Percentiles rank a stretch among this genome's conserved stretches.
phyloP scores from a whole-genome alignment of 805 yeast genomes.

The Kazachstania taianensis region DNA sequence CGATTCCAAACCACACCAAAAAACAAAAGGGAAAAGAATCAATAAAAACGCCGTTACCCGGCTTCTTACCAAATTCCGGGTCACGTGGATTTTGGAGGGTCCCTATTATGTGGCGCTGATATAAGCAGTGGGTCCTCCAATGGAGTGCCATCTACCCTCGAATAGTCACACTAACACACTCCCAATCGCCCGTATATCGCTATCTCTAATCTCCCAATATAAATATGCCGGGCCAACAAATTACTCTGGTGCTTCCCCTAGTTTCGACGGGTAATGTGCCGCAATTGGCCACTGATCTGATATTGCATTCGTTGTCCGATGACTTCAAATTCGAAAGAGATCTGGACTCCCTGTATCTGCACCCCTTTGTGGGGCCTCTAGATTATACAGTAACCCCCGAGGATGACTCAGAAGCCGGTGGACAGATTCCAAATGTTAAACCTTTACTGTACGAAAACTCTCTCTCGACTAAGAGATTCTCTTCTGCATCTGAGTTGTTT shows the following conservation, averaged over 20 bases:
- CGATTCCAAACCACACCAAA: no score
- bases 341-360: constrained; percentile 51
- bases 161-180: no score
- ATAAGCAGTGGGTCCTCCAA: no score
- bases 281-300: constrained; percentile 65
- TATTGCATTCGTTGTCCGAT: constrained; percentile 38
- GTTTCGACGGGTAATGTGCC: constrained; percentile 87
- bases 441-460: background rate
- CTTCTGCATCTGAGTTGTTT: constrained; percentile 62
- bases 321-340: constrained; percentile 42
- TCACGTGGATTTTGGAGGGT: no score
- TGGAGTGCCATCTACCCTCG: no score
- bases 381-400: constrained; percentile 38
- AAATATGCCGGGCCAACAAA: no score
- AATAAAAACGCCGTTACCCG: no score
- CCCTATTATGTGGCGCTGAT: no score
- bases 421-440: background rate
- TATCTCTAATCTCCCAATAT: no score
- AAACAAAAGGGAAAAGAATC: no score
- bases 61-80: no score
- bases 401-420: constrained; percentile 2
- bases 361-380: constrained; percentile 77
- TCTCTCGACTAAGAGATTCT: constrained; percentile 23
- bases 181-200: no score
- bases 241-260: constrained; percentile 57